Conservation (phyloP, 108 stramenopile genomes). For the Cyclotella atomus region DNA sequence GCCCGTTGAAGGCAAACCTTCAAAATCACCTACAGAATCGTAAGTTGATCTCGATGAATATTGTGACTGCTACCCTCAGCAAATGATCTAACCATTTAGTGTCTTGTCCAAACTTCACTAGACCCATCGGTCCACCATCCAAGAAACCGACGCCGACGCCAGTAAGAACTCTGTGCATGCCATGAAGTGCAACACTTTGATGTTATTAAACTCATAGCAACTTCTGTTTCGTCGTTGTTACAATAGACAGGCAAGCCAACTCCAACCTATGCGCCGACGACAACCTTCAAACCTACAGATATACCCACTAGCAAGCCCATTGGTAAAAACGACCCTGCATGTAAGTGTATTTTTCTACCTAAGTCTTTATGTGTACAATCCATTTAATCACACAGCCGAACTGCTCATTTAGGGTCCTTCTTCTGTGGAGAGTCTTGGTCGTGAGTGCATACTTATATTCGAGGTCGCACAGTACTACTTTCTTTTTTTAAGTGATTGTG, state of each 20-base stretch:
- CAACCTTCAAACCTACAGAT: conserved; percentile 37
- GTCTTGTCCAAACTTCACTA: no score
- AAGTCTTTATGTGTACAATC: no score
- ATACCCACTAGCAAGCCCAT: neutral
- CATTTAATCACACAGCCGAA: no score
- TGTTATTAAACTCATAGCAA: neutral
- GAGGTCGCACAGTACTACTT: neutral
- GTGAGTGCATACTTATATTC: neutral
- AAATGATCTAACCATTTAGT: neutral
- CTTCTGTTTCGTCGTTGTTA: no score
- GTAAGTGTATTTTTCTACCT: conserved; percentile 6
- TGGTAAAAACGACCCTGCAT: conserved; percentile 22
- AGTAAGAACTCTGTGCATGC: neutral
- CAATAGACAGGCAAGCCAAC: conserved; percentile 20
- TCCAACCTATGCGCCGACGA: conserved; percentile 36
- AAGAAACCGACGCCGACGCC: conserved; percentile 28
- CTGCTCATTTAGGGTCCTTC: conserved; percentile 10
- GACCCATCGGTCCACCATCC: conserved; percentile 34
- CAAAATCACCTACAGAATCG: conserved; percentile 14
- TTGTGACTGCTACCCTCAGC: neutral
- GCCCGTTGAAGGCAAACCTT: conserved; percentile 17
- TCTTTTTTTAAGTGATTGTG: conserved; percentile 1
- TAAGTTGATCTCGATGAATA: neutral
- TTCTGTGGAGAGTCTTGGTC: conserved; percentile 45
- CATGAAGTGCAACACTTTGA: no score